These are phyloP conservation scores for Eucalyptus brandiana DNA, from an alignment of 345 rosid species.

Conservation along the genomic window DNA sequence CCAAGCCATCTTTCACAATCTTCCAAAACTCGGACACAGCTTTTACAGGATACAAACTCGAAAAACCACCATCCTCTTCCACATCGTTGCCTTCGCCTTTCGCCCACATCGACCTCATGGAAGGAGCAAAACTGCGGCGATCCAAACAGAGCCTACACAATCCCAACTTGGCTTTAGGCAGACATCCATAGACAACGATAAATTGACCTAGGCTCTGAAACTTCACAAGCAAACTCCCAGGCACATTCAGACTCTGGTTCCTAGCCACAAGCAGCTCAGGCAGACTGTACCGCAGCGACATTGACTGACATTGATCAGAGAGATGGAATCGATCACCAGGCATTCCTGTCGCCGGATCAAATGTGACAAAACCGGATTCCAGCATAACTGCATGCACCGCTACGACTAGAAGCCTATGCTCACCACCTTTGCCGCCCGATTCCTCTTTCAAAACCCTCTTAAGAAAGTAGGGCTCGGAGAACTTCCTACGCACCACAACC, in stretches of 20 bases:
- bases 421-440: constrained; percentile 13
- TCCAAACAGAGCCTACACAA: constrained; percentile 25
- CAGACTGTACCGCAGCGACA: constrained; percentile 36
- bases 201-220: constrained; percentile 33
- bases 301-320: constrained; percentile 8
- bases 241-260: neutral
- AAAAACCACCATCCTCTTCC: neutral
- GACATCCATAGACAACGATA: constrained; percentile 40
- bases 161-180: constrained; percentile 9
- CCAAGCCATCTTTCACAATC: constrained; percentile 56
- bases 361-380: constrained; percentile 49
- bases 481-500: constrained; percentile 2
- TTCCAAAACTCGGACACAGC: constrained; percentile 59
- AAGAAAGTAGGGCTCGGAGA: constrained; percentile 44
- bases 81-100: neutral
- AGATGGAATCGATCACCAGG: constrained; percentile 22
- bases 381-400: constrained; percentile 60
- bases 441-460: constrained; percentile 39
- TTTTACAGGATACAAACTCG: neutral
- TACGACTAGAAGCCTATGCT: constrained; percentile 21
- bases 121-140: constrained; percentile 20
- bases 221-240: constrained; percentile 22
- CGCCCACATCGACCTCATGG: constrained; percentile 13
- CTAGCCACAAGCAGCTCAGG: constrained; percentile 25
- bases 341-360: constrained; percentile 14